Evolutionary conservation across 2,329 filamentous ascomycete species (phyloP), one percentile per base, ranked within the genome.

Genomic region (Phialocephala subalpina): DNA sequence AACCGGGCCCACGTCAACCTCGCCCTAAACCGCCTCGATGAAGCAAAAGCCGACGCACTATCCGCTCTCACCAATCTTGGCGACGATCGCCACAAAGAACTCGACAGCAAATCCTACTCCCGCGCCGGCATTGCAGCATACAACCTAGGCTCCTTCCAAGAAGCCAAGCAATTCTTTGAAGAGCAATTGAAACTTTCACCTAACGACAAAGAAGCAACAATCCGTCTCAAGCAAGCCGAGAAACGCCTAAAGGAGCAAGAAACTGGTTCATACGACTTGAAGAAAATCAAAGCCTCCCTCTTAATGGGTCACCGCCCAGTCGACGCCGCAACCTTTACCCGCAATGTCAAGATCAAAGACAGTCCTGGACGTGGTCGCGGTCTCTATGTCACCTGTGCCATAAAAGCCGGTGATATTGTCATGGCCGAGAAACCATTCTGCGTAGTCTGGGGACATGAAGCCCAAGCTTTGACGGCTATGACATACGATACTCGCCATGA

Each of bases 371-470:
- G 79, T 22, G 85, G 84, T 3, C 78, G 80, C 2, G 85, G 86
- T 0, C 73, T 87, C 0, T 87, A 87, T 68, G 83, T 82, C 0
- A 84, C 80, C 1, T 73, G 76, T 16, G 68, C 77, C 0, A 81
- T 88, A 1, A 75, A 77, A 22, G 78, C 81, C 0, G 85, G 85
- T 0, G 82, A 86, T 2, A 75, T 87, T 0, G 72, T 88, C 0
- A 70, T 88, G 6, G 87, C 83, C 56, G 86, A 88, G 67, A 88
- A 87, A 67, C 83, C 85, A 0, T 86, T 87, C 68, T 67, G 65
- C 29, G 62, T 68, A 16, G 62, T 65, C 8, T 69, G 45, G 45
- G 45, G 45, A 1, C 67, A 78, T n/a, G 75, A 78, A 52, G 22
- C 64, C 0, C 70, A 75, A 22, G 74, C 75, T 0, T 70, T 78